Conservation (phyloP, 2,329 filamentous ascomycete species). For the Monilinia vaccinii-corymbosi region DNA sequence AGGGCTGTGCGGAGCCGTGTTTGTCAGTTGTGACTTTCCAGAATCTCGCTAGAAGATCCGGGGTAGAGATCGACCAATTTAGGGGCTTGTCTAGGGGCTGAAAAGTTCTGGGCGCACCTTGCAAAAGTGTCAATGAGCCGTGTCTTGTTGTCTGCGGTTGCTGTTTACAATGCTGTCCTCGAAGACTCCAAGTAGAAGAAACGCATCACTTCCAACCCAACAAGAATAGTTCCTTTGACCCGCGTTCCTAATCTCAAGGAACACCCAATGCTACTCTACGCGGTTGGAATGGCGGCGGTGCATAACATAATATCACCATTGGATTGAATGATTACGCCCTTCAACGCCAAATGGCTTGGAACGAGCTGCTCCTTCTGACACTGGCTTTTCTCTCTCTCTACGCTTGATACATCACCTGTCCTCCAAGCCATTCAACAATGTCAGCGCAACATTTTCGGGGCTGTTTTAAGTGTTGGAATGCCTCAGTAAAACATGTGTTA, state of each 20-base stretch:
- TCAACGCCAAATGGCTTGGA: neutral
- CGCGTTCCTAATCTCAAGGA: neutral
- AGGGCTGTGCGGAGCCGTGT: neutral
- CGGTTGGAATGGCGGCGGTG: neutral
- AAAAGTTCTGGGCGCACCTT: neutral
- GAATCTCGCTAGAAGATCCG: slow-evolving; percentile 10
- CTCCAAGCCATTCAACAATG: neutral
- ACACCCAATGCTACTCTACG: neutral
- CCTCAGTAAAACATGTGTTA: neutral
- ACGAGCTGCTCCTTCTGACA: neutral
- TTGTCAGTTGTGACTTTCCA: slow-evolving; percentile 6
- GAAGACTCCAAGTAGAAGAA: neutral
- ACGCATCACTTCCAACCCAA: too few relatives aligned
- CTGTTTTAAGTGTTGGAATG: neutral
- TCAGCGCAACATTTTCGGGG: neutral
- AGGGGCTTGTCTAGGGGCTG: neutral
- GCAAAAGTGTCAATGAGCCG: neutral
- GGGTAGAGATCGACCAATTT: neutral
- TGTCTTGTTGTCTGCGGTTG: neutral
- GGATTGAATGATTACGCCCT: neutral
- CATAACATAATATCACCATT: neutral
- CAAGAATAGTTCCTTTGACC: neutral
- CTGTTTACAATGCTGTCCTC: neutral
- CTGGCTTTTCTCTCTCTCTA: neutral
- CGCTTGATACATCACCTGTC: neutral